Percentiles rank a stretch among this genome's conserved stretches.
Evolutionary conservation across 108 stramenopile genomes (phyloP).

Genomic region (Cyclotella choctawhatcheeana): DNA sequence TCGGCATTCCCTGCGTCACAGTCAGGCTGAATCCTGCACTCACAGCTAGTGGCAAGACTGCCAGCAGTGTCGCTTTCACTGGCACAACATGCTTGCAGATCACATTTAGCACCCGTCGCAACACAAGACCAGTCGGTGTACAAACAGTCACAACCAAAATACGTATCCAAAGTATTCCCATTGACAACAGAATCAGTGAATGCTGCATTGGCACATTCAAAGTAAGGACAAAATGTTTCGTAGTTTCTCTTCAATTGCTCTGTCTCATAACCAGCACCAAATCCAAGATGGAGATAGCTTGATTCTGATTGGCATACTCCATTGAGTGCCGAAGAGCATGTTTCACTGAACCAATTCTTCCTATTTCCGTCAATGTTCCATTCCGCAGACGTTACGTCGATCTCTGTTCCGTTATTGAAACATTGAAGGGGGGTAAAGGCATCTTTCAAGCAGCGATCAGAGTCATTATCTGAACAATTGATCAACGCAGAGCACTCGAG

Average conservation of each 20-base stretch:
- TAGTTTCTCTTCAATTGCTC: not conserved
- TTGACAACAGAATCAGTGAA: not conserved
- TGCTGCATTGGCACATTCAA: conserved; percentile 1
- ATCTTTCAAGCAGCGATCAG: not conserved
- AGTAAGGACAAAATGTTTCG: not conserved
- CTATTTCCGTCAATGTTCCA: not conserved
- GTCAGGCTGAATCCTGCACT: conserved; percentile 3
- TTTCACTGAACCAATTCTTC: conserved; percentile 2
- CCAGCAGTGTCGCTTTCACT: not conserved
- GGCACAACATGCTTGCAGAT: not conserved
- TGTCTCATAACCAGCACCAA: not conserved
- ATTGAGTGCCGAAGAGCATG: not conserved
- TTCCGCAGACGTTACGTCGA: not conserved
- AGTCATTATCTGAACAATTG: not conserved
- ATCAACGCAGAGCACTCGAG: not conserved
- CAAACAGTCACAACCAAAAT: conserved; percentile 1
- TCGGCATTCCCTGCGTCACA: conserved; percentile 8
- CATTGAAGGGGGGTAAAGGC: not conserved
- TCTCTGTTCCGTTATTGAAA: not conserved
- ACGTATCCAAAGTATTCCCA: not conserved
- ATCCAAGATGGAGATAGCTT: not conserved
- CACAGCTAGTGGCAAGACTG: not conserved
- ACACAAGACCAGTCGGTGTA: not conserved
- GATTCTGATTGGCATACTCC: not conserved
- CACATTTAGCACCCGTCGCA: not conserved